Percentiles rank a stretch among this genome's conserved stretches.
These are phyloP conservation scores for Lactifluus pinguis DNA, from an alignment of 768 basidiomycete genomes.

Conservation along the genomic window DNA sequence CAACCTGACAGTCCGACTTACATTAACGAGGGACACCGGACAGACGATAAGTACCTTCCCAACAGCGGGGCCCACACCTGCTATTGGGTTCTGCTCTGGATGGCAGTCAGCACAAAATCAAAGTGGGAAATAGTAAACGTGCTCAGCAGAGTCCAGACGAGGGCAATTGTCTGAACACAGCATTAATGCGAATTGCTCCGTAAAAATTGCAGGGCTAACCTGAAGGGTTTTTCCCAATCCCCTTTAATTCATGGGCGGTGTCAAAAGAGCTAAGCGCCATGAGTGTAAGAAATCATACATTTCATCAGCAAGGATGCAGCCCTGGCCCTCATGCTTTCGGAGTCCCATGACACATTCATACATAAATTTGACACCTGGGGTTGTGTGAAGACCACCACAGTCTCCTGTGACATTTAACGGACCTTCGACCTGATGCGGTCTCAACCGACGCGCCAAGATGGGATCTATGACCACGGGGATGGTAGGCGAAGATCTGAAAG, in stretches of 20 bases:
- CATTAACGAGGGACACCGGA: constrained; percentile 83
- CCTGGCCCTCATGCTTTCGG: constrained; percentile 82
- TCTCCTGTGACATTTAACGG: neutral
- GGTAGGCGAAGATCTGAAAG: constrained; percentile 47
- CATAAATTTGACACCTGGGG: constrained; percentile 70
- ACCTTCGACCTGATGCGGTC: constrained; percentile 90
- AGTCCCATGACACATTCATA: constrained; percentile 96
- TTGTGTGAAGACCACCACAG: neutral
- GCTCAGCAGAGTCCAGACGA: constrained; percentile 92
- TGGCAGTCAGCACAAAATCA: neutral
- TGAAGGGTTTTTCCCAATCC: constrained; percentile 96
- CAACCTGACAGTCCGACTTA: constrained; percentile 27
- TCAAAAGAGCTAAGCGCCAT: neutral
- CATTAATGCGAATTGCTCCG: neutral
- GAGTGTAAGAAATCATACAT: constrained; percentile 42
- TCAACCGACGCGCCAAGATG: constrained; percentile 59
- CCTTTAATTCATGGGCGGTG: constrained; percentile 36
- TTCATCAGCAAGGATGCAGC: constrained; percentile 95
- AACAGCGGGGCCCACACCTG: constrained; percentile 42
- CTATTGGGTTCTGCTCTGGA: constrained; percentile 79
- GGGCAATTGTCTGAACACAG: constrained; percentile 64
- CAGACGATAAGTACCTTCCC: constrained; percentile 89
- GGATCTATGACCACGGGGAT: constrained; percentile 89
- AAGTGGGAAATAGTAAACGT: constrained; percentile 22
- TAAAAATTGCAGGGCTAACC: constrained; percentile 28